Conservation (phyloP, 306 rosid species). For the Betula pendula region DNA sequence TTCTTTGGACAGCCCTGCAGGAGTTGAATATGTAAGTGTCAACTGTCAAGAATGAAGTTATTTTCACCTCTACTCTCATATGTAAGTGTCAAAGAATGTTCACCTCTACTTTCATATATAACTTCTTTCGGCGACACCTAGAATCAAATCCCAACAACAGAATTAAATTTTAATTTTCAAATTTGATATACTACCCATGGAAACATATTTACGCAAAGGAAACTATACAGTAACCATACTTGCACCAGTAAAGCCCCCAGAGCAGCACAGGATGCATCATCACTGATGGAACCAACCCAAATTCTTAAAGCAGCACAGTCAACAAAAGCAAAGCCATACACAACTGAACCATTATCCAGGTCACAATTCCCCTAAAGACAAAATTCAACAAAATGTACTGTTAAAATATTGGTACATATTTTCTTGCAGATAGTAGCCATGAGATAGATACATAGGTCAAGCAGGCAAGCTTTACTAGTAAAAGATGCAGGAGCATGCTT, state of each 20-base stretch:
- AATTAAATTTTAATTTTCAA: constrained; percentile 29
- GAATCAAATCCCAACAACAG: constrained; percentile 29
- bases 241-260: constrained; percentile 91
- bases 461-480: constrained; percentile 11
- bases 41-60: constrained; percentile 18
- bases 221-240: constrained; percentile 44
- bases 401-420: background rate
- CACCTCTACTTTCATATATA: constrained; percentile 77
- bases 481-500: background rate
- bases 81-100: constrained; percentile 47
- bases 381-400: constrained; percentile 16
- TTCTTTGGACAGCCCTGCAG: constrained; percentile 77
- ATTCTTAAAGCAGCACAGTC: constrained; percentile 87
- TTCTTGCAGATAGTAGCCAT: constrained; percentile 1
- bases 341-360: constrained; percentile 61
- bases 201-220: constrained; percentile 23
- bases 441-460: background rate
- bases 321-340: constrained; percentile 88
- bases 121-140: constrained; percentile 96
- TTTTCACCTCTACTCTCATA: constrained; percentile 72
- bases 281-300: constrained; percentile 85
- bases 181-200: constrained; percentile 9
- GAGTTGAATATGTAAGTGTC: constrained; percentile 14
- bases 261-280: constrained; percentile 85
- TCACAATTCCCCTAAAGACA: constrained; percentile 49